phyloP scores from a whole-genome alignment of 176 grass and related monocot genomes.

The Ensete glaucum region DNA sequence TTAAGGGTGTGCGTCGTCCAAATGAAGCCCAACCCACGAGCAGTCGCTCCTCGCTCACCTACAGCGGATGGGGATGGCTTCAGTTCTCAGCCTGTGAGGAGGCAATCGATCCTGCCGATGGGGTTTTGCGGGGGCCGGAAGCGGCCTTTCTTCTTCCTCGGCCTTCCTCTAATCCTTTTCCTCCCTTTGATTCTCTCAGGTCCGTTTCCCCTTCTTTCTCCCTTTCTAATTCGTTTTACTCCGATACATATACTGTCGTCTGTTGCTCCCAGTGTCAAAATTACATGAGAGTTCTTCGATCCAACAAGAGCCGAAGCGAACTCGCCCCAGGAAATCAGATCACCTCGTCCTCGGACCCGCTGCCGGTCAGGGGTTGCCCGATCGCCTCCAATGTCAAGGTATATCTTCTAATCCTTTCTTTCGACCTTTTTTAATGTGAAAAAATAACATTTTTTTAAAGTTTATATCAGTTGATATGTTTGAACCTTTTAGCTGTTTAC shows the following conservation, averaged over 20 bases:
- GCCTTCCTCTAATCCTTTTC: conserved; percentile 41
- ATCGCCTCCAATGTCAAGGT: conserved; percentile 77
- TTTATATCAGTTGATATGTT: no score
- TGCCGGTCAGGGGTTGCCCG: conserved; percentile 49
- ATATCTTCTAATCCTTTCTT: not conserved
- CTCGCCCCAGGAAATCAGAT: conserved; percentile 24
- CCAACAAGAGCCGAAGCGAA: conserved; percentile 16
- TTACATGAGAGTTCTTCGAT: conserved; percentile 29
- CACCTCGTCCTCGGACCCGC: conserved; percentile 45
- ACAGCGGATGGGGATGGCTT: no score
- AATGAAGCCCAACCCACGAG: no score
- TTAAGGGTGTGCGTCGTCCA: no score
- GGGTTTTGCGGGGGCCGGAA: not conserved
- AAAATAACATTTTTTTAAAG: no score
- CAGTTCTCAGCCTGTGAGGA: no score
- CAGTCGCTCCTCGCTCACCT: no score
- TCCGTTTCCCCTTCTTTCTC: conserved; percentile 5
- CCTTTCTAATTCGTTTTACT: not conserved
- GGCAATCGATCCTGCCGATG: not conserved
- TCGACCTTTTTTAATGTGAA: no score
- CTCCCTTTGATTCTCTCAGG: conserved; percentile 58
- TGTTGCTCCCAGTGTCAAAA: conserved; percentile 39
- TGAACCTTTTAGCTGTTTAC: no score
- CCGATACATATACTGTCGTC: not conserved
- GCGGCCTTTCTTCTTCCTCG: conserved; percentile 16